Evolutionary conservation across 352 stramenopile species (phyloP).

Genomic region (Pseudoperonospora humuli): DNA sequence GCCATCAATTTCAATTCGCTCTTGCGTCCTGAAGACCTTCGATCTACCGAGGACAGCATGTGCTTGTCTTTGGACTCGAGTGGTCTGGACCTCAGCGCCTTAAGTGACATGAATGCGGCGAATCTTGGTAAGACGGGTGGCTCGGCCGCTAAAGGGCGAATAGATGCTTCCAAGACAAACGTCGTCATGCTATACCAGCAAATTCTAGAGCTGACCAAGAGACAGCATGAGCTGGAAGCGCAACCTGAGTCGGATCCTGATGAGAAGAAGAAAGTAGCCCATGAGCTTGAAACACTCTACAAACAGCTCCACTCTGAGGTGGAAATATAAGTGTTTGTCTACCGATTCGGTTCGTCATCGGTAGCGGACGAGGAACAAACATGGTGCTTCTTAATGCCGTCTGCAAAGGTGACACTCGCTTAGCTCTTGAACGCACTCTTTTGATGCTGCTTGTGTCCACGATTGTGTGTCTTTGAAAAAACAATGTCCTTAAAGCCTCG

Average conservation of each 20-base stretch:
- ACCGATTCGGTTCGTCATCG: constrained; percentile 9
- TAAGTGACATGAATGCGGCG: constrained; percentile 13
- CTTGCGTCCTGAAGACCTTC: constrained; percentile 30
- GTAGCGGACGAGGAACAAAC: too few species aligned
- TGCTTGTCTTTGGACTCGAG: constrained; percentile 32
- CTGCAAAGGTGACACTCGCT: too few species aligned
- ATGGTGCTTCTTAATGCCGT: neutral
- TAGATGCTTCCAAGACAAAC: constrained; percentile 25
- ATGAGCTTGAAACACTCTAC: constrained; percentile 42
- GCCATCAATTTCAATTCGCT: constrained; percentile 31
- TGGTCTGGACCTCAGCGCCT: constrained; percentile 19
- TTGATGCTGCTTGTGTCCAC: too few species aligned
- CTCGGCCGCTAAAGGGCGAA: constrained; percentile 11
- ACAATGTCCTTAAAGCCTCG: too few species aligned
- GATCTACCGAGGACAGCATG: constrained; percentile 32
- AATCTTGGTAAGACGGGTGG: constrained; percentile 1
- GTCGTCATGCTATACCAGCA: constrained; percentile 57
- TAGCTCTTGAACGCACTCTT: too few species aligned
- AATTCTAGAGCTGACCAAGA: constrained; percentile 54
- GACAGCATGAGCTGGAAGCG: constrained; percentile 41
- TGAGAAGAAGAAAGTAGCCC: constrained; percentile 34
- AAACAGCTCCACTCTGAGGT: constrained; percentile 34
- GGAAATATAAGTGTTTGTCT: constrained; percentile 24
- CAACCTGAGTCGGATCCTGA: constrained; percentile 26
- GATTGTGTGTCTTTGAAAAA: too few species aligned